A percentile compares a stretch with the other conserved stretches of the same genome.
phyloP scores from a whole-genome alignment of 1,284 basidiomycete species.

The Bjerkandera adusta region DNA sequence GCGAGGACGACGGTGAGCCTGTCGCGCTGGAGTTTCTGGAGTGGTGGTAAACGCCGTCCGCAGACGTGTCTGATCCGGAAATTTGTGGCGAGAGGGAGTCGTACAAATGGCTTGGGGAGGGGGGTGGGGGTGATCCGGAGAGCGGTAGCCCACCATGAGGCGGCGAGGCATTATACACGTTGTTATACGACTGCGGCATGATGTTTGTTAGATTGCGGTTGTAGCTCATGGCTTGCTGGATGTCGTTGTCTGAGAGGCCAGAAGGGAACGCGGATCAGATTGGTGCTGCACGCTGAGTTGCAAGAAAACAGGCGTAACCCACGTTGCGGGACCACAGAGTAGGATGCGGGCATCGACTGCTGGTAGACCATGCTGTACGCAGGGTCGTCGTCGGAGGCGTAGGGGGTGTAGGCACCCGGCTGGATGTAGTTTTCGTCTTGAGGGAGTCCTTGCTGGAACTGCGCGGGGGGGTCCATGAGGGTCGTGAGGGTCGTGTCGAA shows the following conservation, averaged over 20 bases:
- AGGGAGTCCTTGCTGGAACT: conserved; percentile 29
- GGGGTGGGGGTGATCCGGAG: conserved; percentile 63
- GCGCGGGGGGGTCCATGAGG: conserved; percentile 43
- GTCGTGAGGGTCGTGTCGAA: conserved; percentile 31
- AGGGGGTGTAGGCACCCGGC: conserved; percentile 30
- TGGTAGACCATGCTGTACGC: conserved; percentile 40
- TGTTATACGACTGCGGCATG: conserved; percentile 31
- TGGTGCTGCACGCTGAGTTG: conserved; percentile 36
- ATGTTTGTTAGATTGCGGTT: conserved; percentile 28
- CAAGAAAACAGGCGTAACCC: conserved; percentile 42
- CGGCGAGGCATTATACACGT: conserved; percentile 47
- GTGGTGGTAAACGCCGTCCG: conserved; percentile 69
- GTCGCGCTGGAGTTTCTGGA: conserved; percentile 73
- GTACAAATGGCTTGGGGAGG: conserved; percentile 69
- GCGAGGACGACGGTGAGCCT: conserved; percentile 71
- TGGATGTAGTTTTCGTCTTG: conserved; percentile 39
- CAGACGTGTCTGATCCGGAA: conserved; percentile 82
- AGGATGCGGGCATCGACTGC: conserved; percentile 35
- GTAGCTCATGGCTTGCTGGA: conserved; percentile 33
- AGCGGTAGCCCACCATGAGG: conserved; percentile 50
- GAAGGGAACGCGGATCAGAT: conserved; percentile 37
- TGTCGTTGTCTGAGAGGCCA: conserved; percentile 45
- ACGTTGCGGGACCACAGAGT: conserved; percentile 49
- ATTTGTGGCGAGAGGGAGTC: conserved; percentile 78
- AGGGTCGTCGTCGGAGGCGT: conserved; percentile 38